These are phyloP conservation scores for Pichia eremophila DNA, from an alignment of 805 yeast species.

Conservation along the genomic window DNA sequence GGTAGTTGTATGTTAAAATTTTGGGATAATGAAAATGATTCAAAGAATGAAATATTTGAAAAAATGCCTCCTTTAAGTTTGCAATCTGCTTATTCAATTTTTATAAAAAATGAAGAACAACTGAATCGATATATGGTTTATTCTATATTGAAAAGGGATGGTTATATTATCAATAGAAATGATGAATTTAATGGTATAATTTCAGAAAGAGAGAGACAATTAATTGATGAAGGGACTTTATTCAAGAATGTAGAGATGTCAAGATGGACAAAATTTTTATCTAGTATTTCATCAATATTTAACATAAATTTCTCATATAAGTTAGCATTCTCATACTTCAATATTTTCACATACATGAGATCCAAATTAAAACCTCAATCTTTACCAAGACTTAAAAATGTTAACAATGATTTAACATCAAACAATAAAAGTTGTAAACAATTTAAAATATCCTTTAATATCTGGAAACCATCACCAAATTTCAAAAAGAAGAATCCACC, in stretches of 20 bases:
- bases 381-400: not conserved
- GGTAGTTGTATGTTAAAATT: slow-evolving; percentile 41
- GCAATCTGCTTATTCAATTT: slow-evolving; percentile 52
- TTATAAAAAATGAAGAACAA: slow-evolving; percentile 29
- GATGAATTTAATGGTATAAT: slow-evolving; percentile 7
- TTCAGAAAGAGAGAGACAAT: not conserved
- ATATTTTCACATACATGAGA: slow-evolving; percentile 13
- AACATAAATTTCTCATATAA: slow-evolving; percentile 8
- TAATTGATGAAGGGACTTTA: not conserved
- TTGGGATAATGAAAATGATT: slow-evolving; percentile 13
- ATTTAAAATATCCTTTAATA: slow-evolving; percentile 42
- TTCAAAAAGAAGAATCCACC: slow-evolving; percentile 68
- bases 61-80: slow-evolving; percentile 39
- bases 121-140: slow-evolving; percentile 57
- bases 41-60: slow-evolving; percentile 20
- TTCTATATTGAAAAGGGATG: slow-evolving; percentile 65
- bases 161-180: slow-evolving; percentile 50
- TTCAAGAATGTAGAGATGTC: slow-evolving; percentile 3
- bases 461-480: slow-evolving; percentile 74
- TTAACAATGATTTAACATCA: not conserved
- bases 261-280: slow-evolving; percentile 8
- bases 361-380: slow-evolving; percentile 8
- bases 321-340: slow-evolving; percentile 10
- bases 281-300: slow-evolving; percentile 1
- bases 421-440: slow-evolving; percentile 15